These are phyloP conservation scores for Euphorbia tirucalli DNA, from an alignment of 345 rosid genomes.

Conservation along the genomic window DNA sequence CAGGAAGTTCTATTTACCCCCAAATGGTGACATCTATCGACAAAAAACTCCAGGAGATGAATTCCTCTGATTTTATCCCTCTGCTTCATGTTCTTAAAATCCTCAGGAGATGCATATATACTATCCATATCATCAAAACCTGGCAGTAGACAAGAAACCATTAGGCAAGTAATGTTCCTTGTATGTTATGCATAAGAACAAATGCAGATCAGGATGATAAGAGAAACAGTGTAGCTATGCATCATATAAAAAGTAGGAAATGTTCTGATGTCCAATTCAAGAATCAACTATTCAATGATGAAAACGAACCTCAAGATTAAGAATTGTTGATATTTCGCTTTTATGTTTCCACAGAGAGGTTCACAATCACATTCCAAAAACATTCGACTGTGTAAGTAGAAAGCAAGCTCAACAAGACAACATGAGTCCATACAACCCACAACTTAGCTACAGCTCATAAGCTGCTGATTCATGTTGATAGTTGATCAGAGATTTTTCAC, in stretches of 20 bases:
- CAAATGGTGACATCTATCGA: slow-evolving; percentile 64
- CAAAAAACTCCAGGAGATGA: slow-evolving; percentile 86
- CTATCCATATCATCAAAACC: slow-evolving; percentile 91
- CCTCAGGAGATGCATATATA: slow-evolving; percentile 82
- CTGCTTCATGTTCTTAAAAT: slow-evolving; percentile 51
- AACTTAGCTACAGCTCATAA: background rate
- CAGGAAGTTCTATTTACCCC: slow-evolving; percentile 50
- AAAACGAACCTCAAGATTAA: background rate
- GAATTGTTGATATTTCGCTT: background rate
- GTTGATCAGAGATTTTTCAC: background rate
- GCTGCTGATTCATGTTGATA: too few relatives aligned
- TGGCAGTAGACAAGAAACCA: slow-evolving; percentile 14
- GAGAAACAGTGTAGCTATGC: background rate
- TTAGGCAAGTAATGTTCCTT: slow-evolving; percentile 5
- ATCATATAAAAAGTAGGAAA: background rate
- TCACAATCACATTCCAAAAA: background rate
- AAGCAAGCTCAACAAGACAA: background rate
- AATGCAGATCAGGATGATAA: background rate
- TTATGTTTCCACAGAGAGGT: background rate
- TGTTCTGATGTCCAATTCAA: background rate
- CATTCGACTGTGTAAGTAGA: background rate
- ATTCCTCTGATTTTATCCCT: slow-evolving; percentile 70
- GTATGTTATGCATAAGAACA: background rate
- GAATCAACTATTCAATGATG: background rate
- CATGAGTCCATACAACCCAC: background rate